phyloP scores from a whole-genome alignment of 225 moss, liverwort and hornwort species.

The Sphagnum contortum region DNA sequence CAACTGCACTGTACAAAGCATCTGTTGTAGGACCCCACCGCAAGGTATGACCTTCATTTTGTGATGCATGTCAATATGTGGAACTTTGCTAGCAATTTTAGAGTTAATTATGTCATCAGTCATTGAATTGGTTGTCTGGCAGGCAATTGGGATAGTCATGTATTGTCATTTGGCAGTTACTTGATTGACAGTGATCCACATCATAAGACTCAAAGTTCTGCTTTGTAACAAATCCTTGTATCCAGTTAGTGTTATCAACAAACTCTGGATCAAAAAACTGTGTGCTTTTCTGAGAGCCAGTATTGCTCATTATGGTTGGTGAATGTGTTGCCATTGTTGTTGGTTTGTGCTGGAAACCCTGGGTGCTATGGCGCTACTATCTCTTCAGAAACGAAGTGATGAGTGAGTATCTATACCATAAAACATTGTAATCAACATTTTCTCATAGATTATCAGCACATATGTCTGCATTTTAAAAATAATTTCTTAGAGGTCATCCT shows the following conservation, averaged over 20 bases:
- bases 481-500: background rate
- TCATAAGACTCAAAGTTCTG: too few species aligned
- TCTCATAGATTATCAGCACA: background rate
- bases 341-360: too few species aligned
- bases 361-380: constrained; percentile 1
- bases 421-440: background rate
- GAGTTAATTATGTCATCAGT: background rate
- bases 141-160: background rate
- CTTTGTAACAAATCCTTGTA: too few species aligned
- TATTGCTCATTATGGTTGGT: too few species aligned
- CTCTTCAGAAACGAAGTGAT: constrained; percentile 44
- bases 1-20: constrained; percentile 93
- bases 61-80: too few species aligned
- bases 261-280: too few species aligned
- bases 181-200: background rate
- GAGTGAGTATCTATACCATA: constrained; percentile 22
- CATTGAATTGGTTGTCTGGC: background rate
- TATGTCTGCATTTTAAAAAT: background rate
- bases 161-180: background rate
- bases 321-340: too few species aligned
- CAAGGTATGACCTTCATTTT: constrained; percentile 16
- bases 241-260: too few species aligned
- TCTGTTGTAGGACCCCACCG: constrained; percentile 59
- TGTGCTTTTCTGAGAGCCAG: too few species aligned
- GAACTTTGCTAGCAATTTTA: background rate